Base-by-base conservation (phyloP, 1,284 basidiomycete species). In the Sanghuangporus baumii region DNA sequence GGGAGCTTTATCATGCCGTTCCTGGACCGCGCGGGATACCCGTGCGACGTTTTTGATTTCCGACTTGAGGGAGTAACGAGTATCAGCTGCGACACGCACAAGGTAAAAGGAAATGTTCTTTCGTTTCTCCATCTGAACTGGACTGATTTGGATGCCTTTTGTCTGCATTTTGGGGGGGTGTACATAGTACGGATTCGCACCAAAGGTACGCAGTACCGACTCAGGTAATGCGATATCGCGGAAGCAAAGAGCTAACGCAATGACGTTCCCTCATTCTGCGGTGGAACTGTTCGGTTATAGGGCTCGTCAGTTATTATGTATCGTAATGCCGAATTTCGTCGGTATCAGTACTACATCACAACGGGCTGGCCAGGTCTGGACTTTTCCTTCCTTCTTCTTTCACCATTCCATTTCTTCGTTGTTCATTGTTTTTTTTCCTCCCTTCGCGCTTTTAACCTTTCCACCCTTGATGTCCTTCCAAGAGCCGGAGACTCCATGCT, bases 281-380 rank as follows among this genome's bases (percentile, higher is more conserved):
- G 12, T 55, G 8, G 40, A 7, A 40, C 47, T 58, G 9, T 40
- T 40, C 26, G 41, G 26, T 41, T 52, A 31, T 47, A 94, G 88
- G 91, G 94, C 31, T 89, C 90, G n/a, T 96, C 94, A 3, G 92
- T 96, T 50, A 87, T 97, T 70, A 96, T 97, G 94, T 96, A 96
- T 75, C 85, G 87, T 18, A 80, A 86, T 59, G 79, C 84, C 38
- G 85, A 86, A 62, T 79, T 95, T 37, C 83, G 94, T 55, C 78
- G 81, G 67, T 85, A 87, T 72, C 93, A 96, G 72, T 96, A 95
- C 78, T 95, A 93, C 68, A 80, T 94, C 26, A 87, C 87, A 67
- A 84, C 93, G 3, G 76, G 80, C 54, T 96, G 94, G 94, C 76
- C 85, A 16, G 91, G 91, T 79, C 69, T 57, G 74, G 36, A 43